phyloP scores from a whole-genome alignment of 257 asterid genomes.

The Ajuga chamaepitys region DNA sequence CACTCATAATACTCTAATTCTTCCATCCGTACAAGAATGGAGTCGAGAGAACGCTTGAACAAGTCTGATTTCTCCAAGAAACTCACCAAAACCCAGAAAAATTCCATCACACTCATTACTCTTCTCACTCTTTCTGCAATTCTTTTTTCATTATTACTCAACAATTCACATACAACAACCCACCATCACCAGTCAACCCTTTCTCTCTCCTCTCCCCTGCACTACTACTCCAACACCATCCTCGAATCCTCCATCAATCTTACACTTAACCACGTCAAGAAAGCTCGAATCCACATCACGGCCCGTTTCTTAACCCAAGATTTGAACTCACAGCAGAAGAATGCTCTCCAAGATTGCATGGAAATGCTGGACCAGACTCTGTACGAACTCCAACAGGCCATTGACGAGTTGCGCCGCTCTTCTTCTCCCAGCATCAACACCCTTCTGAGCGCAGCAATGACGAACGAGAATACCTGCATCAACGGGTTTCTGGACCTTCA shows the following conservation, averaged over 20 bases:
- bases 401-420: conserved; percentile 23
- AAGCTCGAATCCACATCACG: conserved; percentile 1
- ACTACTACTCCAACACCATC: conserved; percentile 29
- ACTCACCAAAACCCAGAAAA: conserved; percentile 5
- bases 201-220: background rate
- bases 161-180: conserved; percentile 5
- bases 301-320: conserved; percentile 28
- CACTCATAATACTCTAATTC: background rate
- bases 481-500: conserved; percentile 53
- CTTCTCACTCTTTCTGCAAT: conserved; percentile 22
- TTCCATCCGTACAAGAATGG: conserved; percentile 12
- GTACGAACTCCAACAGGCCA: conserved; percentile 40
- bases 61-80: conserved; percentile 31
- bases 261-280: conserved; percentile 20
- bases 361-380: conserved; percentile 53
- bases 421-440: conserved; percentile 38
- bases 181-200: no score
- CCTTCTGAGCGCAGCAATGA: conserved; percentile 68
- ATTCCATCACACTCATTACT: conserved; percentile 4
- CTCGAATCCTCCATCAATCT: conserved; percentile 28
- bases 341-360: conserved; percentile 47
- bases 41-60: no score
- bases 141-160: conserved; percentile 18
- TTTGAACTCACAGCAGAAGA: conserved; percentile 28
- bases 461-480: conserved; percentile 62